Conservation (phyloP, 2,329 filamentous ascomycete species). For the Fusarium odoratissimum region DNA sequence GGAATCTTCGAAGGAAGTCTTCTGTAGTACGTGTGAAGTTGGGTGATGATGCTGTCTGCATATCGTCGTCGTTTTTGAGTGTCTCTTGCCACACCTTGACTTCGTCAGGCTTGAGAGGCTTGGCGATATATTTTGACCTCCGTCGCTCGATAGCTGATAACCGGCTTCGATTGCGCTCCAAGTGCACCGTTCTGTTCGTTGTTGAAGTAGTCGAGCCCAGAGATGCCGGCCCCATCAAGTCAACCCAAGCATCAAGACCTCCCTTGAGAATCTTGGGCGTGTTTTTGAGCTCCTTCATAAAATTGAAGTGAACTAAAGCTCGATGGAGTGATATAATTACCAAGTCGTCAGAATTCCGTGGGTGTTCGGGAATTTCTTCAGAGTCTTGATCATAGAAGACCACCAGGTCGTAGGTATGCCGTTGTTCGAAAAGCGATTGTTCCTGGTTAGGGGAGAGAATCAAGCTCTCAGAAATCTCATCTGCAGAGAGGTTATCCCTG, state of each 20-base stretch:
- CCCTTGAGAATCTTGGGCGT: conserved; percentile 83
- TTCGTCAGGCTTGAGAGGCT: conserved; percentile 83
- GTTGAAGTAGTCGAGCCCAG: conserved; percentile 59
- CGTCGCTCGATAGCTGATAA: conserved; percentile 50
- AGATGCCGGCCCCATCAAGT: conserved; percentile 79
- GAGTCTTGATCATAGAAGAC: conserved; percentile 88
- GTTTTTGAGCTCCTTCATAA: conserved; percentile 77
- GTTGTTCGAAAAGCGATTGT: conserved; percentile 75
- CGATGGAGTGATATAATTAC: conserved; percentile 80
- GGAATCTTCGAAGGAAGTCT: conserved; percentile 86
- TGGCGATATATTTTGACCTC: conserved; percentile 62
- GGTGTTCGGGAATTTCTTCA: conserved; percentile 57
- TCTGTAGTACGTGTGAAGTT: conserved; percentile 77
- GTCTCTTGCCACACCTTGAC: conserved; percentile 83
- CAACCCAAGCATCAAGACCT: conserved; percentile 87
- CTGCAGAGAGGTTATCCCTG: conserved; percentile 73
- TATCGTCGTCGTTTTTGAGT: conserved; percentile 74
- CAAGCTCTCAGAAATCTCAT: conserved; percentile 73
- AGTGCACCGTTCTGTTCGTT: conserved; percentile 21
- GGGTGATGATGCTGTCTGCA: conserved; percentile 60
- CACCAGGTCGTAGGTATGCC: conserved; percentile 83
- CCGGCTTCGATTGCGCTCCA: conserved; percentile 47
- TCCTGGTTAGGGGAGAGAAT: conserved; percentile 80
- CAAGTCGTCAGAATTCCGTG: conserved; percentile 54
- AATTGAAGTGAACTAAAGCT: conserved; percentile 86